Percentiles rank a stretch among this genome's conserved stretches.
phyloP scores from a whole-genome alignment of 2,329 filamentous ascomycete genomes.

The Epichloe elymi region DNA sequence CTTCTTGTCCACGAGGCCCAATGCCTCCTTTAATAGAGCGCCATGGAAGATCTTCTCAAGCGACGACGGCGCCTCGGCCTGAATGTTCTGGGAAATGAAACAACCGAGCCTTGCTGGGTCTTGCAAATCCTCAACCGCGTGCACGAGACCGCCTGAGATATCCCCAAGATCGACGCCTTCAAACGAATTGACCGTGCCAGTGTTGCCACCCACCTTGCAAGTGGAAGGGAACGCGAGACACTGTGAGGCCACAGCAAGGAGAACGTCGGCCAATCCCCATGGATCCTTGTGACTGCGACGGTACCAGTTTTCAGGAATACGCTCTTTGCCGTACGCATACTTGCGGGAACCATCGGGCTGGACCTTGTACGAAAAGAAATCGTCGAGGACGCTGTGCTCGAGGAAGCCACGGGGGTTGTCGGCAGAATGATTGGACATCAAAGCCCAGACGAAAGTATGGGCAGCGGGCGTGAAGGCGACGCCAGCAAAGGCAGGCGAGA shows the following conservation, averaged over 20 bases:
- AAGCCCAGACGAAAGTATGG: constrained; percentile 27
- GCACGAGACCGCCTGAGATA: constrained; percentile 32
- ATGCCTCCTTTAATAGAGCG: neutral
- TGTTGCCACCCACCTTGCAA: constrained; percentile 30
- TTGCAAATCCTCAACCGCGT: constrained; percentile 10
- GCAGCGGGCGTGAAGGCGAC: constrained; percentile 32
- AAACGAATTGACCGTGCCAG: constrained; percentile 34
- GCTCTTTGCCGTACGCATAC: constrained; percentile 32
- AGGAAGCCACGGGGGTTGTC: constrained; percentile 22
- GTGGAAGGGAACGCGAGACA: constrained; percentile 13
- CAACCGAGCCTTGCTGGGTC: neutral
- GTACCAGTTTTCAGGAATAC: constrained; percentile 40
- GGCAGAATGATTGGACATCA: constrained; percentile 30
- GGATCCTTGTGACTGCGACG: constrained; percentile 27
- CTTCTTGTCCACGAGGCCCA: neutral
- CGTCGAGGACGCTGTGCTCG: constrained; percentile 4
- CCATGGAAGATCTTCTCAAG: constrained; percentile 4
- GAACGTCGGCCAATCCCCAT: constrained; percentile 25
- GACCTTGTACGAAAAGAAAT: constrained; percentile 17
- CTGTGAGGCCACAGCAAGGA: constrained; percentile 22
- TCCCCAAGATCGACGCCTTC: constrained; percentile 28
- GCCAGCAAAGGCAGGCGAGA: constrained; percentile 36
- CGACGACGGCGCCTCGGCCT: constrained; percentile 5
- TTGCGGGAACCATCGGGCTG: constrained; percentile 23
- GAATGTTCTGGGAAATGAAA: constrained; percentile 5